Evolutionary conservation across 306 rosid genomes (phyloP).

Genomic region (Erythrophleum fordii): DNA sequence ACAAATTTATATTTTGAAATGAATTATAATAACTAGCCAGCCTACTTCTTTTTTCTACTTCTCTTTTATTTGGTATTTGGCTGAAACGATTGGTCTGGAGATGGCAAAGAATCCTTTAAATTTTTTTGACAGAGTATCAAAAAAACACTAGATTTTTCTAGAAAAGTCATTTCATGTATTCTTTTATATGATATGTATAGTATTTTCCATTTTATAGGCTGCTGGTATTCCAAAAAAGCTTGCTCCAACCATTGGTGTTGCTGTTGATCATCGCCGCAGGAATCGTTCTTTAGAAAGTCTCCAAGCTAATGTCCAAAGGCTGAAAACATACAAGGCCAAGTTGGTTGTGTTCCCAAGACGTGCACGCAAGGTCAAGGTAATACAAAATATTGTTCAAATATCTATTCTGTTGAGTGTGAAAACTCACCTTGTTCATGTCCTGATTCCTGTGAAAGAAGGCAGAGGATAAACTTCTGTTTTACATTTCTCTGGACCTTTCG

Average conservation of each 20-base stretch:
- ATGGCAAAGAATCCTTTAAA: no score
- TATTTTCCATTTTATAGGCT: slow-evolving; percentile 35
- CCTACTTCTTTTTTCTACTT: no score
- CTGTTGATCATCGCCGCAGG: slow-evolving; percentile 59
- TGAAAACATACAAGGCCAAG: slow-evolving; percentile 62
- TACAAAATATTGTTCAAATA: background rate
- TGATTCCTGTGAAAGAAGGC: background rate
- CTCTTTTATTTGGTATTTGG: no score
- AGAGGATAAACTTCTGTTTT: background rate
- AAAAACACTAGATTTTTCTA: no score
- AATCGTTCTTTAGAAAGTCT: slow-evolving; percentile 56
- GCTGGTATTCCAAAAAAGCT: slow-evolving; percentile 58
- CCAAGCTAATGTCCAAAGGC: slow-evolving; percentile 54
- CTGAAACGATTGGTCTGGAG: no score
- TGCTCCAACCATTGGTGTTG: slow-evolving; percentile 58
- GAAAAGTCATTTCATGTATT: no score
- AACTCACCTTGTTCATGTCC: background rate
- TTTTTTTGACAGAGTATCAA: no score
- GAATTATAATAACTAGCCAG: no score
- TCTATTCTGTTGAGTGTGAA: background rate
- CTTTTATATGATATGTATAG: background rate
- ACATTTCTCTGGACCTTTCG: background rate
- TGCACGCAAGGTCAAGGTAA: slow-evolving; percentile 49
- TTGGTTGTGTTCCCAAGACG: slow-evolving; percentile 64
- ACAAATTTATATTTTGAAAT: no score